Evolutionary conservation across 106 monocot genomes (phyloP), one percentile per base, ranked within the genome.

Genomic region (Triglochin maritima): DNA sequence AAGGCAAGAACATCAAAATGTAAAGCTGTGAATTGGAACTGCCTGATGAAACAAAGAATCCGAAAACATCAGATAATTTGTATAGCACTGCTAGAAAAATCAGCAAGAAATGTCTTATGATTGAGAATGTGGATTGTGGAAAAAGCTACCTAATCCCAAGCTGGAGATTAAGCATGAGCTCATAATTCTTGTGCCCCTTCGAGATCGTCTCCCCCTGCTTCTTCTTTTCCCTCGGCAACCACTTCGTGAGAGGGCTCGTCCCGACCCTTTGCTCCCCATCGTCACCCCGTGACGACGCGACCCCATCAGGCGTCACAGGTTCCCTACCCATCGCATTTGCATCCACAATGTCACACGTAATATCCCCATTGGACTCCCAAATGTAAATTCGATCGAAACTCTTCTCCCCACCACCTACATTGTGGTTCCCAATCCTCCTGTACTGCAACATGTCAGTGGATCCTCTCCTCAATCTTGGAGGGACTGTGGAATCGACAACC

Each of bases 151-250:
- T 78, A 45, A 89, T 80, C 13, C 89, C 89, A 43, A 89, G 82
- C 69, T 89, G 89, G 5, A 89, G 82, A 78, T 85, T 89, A 13
- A 89, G 89, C 89, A 89, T 89, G 69, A 89, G 89, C 44, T 89
- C 89, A 57, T 85, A 89, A 56, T 89, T 89, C 70, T 80, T 83
- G 57, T 89, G 89, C 48, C 89, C 85, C 51, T 78, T 85, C 0
- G 76, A 68, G 9, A 89, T 89, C 13, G 80, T 82, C 72, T 72
- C 80, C 43, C 89, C 89, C 50, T 89, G 89, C 58, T 80, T 79
- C 76, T 76, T 89, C 47, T 44, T 59, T 69, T 69, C 71, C 70
- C 47, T 16, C 11, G 72, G 68, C 44, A 67, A 49, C 81, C 58
- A 69, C 48, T 52, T 80, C 46, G 56, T 43, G 65, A 47, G 58